Evolutionary conservation across 352 stramenopile genomes (phyloP), one percentile per base, ranked within the genome.

Genomic region (Peronospora tabacina): DNA sequence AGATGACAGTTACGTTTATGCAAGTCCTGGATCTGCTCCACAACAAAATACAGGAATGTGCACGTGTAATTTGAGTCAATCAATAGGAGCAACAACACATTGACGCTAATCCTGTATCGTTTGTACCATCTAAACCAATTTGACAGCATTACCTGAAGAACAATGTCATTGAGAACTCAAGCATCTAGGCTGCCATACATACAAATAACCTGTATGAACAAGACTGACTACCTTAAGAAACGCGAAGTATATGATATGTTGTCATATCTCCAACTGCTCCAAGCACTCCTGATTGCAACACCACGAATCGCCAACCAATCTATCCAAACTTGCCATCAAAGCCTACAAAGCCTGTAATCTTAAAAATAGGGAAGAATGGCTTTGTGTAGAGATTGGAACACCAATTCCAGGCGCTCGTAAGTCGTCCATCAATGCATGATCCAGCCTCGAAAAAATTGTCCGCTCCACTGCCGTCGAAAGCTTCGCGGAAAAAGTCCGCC

Each of bases 371-470:
- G 61, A 97, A 98, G 66, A 96, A 98, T 12, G 56, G 71, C 65
- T 98, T 98, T 34, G 85, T 74, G 55, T 91, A 68, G 34, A 98
- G 66, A 42, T 96, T 86, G 16, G 87, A 97, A 68, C 94, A 98
- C 94, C 94, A 98, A 70, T 98, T 98, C 94, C 95, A 98, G 5
- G 95, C 94, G 34, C 85, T 97, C 28, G 94, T 98, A 43, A 98
- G 83, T 5, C 94, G 75, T 9, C 95, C 95, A 64, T 98, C 95
- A 52, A 98, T 97, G 59, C 95, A 98, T 41, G 81, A 96, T 5
- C 91, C 92, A 8, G 94, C 92, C 42, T 98, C 93, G 45, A 97
- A 97, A 52, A 97, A 97, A 58, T 97, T 97, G 65, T 97, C 88
- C 26, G 82, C 90, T 24, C 92, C 90, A 47, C 84, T 97, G 29